These are phyloP conservation scores for Nepenthes gracilis DNA, from an alignment of 148 eudicot genomes.

Conservation along the genomic window DNA sequence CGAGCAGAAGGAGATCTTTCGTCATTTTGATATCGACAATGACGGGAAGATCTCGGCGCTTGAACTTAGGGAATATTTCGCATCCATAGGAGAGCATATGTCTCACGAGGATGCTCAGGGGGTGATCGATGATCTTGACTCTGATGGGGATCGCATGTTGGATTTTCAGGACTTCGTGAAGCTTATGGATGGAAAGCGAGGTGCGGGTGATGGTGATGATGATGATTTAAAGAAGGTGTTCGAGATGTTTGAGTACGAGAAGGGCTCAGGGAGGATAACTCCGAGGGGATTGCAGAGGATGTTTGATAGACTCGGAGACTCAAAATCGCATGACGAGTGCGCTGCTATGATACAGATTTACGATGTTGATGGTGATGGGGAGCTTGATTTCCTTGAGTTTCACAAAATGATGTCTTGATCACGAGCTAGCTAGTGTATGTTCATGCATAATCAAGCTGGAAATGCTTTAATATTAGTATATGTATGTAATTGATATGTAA, in stretches of 20 bases:
- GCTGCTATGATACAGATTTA: conserved; percentile 51
- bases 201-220: conserved; percentile 10
- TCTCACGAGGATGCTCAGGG: conserved; percentile 49
- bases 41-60: conserved; percentile 61
- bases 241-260: conserved; percentile 55
- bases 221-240: conserved; percentile 56
- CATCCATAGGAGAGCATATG: conserved; percentile 48
- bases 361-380: conserved; percentile 69
- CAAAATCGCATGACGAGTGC: conserved; percentile 51
- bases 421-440: no score
- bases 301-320: conserved; percentile 44
- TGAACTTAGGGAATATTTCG: conserved; percentile 48
- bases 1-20: conserved; percentile 45
- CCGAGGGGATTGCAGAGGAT: conserved; percentile 59
- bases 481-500: no score
- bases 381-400: conserved; percentile 57
- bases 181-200: conserved; percentile 37
- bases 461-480: no score
- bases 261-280: conserved; percentile 56
- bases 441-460: no score
- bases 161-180: conserved; percentile 45
- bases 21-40: conserved; percentile 39
- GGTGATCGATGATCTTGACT: conserved; percentile 48
- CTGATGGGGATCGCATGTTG: conserved; percentile 45
- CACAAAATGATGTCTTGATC: conserved; percentile 49